Conservation (phyloP, 495 filamentous ascomycete genomes). For the Hyaloscypha finlandica region DNA sequence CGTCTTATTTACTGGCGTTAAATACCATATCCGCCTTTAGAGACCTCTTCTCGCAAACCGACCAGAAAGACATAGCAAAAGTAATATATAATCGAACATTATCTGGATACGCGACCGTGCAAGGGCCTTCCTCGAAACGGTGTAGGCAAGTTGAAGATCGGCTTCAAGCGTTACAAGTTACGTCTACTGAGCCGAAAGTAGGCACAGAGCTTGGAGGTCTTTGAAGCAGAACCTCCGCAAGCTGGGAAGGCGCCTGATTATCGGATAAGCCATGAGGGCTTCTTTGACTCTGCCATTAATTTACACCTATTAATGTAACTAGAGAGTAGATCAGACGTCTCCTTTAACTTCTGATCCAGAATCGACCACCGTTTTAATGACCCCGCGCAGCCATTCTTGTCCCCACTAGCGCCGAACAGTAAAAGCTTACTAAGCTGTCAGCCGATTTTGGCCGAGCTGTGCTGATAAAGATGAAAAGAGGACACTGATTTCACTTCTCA, state of each 20-base stretch:
- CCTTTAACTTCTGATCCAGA: too few relatives aligned
- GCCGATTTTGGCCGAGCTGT: too few relatives aligned
- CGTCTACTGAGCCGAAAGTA: constrained; percentile 12
- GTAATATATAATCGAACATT: constrained; percentile 29
- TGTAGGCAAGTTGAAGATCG: constrained; percentile 10
- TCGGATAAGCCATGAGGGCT: constrained; percentile 1
- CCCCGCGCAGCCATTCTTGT: too few relatives aligned
- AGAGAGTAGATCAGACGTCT: neutral
- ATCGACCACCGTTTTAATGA: too few relatives aligned
- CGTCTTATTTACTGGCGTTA: constrained; percentile 30
- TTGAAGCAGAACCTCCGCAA: constrained; percentile 6
- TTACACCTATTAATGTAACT: constrained; percentile 5
- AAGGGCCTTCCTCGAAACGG: constrained; percentile 7
- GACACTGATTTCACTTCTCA: too few relatives aligned
- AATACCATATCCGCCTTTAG: constrained; percentile 26
- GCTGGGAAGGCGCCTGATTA: neutral
- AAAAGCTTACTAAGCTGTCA: too few relatives aligned
- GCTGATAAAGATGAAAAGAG: too few relatives aligned
- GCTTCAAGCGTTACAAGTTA: constrained; percentile 8
- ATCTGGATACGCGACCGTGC: constrained; percentile 24
- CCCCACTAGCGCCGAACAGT: too few relatives aligned
- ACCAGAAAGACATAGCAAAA: constrained; percentile 28
- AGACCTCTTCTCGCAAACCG: constrained; percentile 29
- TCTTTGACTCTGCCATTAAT: constrained; percentile 1
- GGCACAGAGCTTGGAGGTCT: neutral